Conservation (phyloP, 2,329 filamentous ascomycete species). For the Neoarthrinium moseri region DNA sequence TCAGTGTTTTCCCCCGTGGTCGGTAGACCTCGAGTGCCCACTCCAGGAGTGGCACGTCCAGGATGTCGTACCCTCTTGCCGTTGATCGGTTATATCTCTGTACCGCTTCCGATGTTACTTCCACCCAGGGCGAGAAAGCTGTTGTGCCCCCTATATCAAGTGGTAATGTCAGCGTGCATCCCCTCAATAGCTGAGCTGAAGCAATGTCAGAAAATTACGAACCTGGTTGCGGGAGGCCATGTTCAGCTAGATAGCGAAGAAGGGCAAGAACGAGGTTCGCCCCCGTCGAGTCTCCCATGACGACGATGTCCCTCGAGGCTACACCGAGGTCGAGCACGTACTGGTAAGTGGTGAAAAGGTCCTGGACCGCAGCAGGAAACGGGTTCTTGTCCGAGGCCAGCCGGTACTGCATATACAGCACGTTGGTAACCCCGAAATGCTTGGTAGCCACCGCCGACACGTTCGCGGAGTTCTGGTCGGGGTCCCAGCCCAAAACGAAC, state of each 20-base stretch:
- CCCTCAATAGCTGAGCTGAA: not conserved
- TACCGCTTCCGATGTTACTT: conserved; percentile 13
- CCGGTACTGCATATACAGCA: conserved; percentile 16
- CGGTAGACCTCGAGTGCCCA: conserved; percentile 20
- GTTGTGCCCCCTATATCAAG: conserved; percentile 12
- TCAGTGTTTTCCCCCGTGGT: conserved; percentile 8
- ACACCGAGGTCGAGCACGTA: conserved; percentile 16
- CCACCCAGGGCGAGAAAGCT: conserved; percentile 20
- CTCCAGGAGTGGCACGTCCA: conserved; percentile 16
- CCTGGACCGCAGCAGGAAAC: conserved; percentile 19
- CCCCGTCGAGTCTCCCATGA: conserved; percentile 19
- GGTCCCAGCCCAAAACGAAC: conserved; percentile 16
- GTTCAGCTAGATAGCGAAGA: conserved; percentile 16
- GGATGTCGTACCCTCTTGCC: conserved; percentile 12
- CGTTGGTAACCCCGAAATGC: conserved; percentile 11
- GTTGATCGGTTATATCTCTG: conserved; percentile 7
- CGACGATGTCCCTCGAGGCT: conserved; percentile 13
- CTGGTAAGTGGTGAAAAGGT: conserved; percentile 13
- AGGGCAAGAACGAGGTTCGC: conserved; percentile 18
- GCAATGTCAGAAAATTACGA: conserved; percentile 10
- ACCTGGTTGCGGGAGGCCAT: conserved; percentile 14
- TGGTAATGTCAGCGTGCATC: not conserved
- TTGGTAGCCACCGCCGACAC: conserved; percentile 6
- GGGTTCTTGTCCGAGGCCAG: conserved; percentile 8
- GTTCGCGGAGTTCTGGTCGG: not conserved